Evolutionary conservation across 1,284 basidiomycete genomes (phyloP).

Genomic region (Sporisorium scitamineum): DNA sequence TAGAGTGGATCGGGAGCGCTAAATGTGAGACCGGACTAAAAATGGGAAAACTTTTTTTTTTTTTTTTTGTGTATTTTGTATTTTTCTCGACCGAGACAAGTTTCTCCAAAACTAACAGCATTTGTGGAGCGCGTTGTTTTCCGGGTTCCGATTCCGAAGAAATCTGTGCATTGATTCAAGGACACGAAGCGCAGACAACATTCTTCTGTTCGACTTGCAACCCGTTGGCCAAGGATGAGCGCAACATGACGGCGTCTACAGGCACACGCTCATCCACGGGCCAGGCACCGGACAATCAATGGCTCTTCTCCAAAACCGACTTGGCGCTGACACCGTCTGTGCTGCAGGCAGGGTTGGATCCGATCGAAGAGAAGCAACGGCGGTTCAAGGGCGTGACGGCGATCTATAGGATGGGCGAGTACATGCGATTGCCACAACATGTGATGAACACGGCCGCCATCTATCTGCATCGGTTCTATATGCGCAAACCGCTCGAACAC

Average conservation of each 20-base stretch:
- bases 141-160: conserved; percentile 6
- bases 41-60: too few relatives aligned
- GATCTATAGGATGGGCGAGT: conserved; percentile 65
- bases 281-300: conserved; percentile 45
- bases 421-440: conserved; percentile 59
- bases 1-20: too few relatives aligned
- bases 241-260: conserved; percentile 30
- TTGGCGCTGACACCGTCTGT: conserved; percentile 51
- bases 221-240: conserved; percentile 21
- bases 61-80: too few relatives aligned
- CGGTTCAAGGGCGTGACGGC: conserved; percentile 59
- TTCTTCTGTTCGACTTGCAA: not conserved
- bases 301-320: conserved; percentile 54
- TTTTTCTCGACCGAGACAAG: too few relatives aligned
- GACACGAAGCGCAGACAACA: not conserved
- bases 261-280: conserved; percentile 17
- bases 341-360: conserved; percentile 35
- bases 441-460: conserved; percentile 76
- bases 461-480: conserved; percentile 93
- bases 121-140: not conserved
- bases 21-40: too few relatives aligned
- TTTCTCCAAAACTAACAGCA: too few relatives aligned
- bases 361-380: conserved; percentile 52
- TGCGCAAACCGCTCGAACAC: conserved; percentile 77
- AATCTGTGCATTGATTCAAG: not conserved